Conservation (phyloP, 1,284 basidiomycete species). For the Tetrapyrgos nigripes region DNA sequence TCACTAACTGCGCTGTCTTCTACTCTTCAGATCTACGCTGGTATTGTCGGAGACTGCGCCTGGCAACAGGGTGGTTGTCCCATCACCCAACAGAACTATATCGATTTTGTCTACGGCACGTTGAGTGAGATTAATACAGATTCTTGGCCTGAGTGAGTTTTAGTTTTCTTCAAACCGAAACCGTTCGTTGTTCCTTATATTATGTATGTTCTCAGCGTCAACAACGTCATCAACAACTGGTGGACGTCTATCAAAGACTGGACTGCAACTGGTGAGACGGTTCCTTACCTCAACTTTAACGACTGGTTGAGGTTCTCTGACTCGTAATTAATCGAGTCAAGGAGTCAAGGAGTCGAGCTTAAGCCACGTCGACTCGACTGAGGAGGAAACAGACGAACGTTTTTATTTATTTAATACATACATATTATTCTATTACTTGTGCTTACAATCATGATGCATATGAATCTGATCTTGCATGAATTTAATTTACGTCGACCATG, state of each 20-base stretch:
- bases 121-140: not conserved
- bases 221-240: constrained; percentile 18
- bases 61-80: constrained; percentile 17
- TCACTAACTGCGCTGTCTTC: not conserved
- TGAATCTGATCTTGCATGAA: no score
- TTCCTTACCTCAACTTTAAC: constrained; percentile 30
- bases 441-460: no score
- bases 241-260: constrained; percentile 22
- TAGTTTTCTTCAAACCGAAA: not conserved
- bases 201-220: constrained; percentile 6
- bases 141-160: constrained; percentile 5
- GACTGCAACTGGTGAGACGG: constrained; percentile 23
- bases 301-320: constrained; percentile 28
- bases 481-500: no score
- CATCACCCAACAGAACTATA: constrained; percentile 20
- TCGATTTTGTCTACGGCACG: constrained; percentile 16
- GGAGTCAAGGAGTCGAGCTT: no score
- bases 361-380: no score
- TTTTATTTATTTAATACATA: no score
- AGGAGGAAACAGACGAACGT: no score
- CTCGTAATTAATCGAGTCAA: no score
- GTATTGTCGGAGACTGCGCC: constrained; percentile 18
- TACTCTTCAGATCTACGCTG: constrained; percentile 5
- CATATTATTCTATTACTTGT: no score
- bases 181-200: no score